These are phyloP conservation scores for Fragaria vesca DNA, from an alignment of 306 rosid genomes.

Conservation along the genomic window DNA sequence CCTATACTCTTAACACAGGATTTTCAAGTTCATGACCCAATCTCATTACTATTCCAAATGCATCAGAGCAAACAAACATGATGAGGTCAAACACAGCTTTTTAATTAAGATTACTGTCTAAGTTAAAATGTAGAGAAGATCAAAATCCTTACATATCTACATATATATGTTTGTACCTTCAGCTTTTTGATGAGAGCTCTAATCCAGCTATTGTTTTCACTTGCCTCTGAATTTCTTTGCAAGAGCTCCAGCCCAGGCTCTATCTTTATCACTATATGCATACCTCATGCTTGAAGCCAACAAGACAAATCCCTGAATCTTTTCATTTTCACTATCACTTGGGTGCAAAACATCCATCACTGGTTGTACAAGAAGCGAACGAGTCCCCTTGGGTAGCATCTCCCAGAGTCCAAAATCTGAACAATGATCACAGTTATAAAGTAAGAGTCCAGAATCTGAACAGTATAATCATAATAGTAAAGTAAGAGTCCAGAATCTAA, in stretches of 20 bases:
- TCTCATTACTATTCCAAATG: too few species aligned
- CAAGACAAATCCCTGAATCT: constrained; percentile 56
- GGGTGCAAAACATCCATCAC: constrained; percentile 6
- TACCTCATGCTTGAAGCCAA: constrained; percentile 65
- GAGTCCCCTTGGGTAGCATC: constrained; percentile 64
- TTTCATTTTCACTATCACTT: constrained; percentile 25
- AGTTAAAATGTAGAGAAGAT: too few species aligned
- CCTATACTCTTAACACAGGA: too few species aligned
- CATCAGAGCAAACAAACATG: too few species aligned
- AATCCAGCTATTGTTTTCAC: constrained; percentile 29
- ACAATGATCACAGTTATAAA: not conserved
- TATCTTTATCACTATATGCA: constrained; percentile 73
- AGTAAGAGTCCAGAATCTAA: too few species aligned
- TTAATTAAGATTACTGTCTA: too few species aligned
- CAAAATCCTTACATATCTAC: not conserved
- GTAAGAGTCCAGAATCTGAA: too few species aligned
- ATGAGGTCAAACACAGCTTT: too few species aligned
- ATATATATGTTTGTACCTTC: too few species aligned
- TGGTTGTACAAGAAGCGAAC: constrained; percentile 75
- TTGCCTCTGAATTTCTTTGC: constrained; percentile 57
- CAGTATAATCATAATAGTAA: too few species aligned
- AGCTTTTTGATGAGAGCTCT: too few species aligned
- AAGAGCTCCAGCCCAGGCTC: constrained; percentile 77
- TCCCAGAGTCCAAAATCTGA: constrained; percentile 79
- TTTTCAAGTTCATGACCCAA: too few species aligned